Conservation (phyloP, 2,329 filamentous ascomycete genomes). For the Ascochyta pisi region DNA sequence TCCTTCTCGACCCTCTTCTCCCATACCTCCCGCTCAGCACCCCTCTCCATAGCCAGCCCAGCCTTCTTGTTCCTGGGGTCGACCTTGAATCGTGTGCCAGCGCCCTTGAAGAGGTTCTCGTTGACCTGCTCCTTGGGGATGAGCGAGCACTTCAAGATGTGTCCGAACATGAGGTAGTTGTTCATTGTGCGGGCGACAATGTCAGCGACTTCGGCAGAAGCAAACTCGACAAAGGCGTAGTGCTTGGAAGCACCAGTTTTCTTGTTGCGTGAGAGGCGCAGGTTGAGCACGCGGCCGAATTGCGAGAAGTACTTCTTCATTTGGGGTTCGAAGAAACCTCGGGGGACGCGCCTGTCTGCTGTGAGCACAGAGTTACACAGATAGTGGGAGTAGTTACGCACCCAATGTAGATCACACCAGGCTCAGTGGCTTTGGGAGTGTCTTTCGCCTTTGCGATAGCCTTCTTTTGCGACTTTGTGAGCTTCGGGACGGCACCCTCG, state of each 20-base stretch:
- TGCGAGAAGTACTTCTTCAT: conserved; percentile 94
- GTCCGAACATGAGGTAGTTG: conserved; percentile 94
- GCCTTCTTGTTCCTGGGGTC: conserved; percentile 89
- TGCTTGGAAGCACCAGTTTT: conserved; percentile 91
- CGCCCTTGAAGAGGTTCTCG: conserved; percentile 84
- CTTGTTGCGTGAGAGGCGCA: conserved; percentile 89
- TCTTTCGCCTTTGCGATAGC: conserved; percentile 60
- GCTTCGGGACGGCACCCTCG: conserved; percentile 43
- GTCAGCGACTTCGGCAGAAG: conserved; percentile 76
- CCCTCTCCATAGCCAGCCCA: conserved; percentile 74
- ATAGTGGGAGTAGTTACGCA: conserved; percentile 41
- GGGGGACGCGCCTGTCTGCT: conserved; percentile 73
- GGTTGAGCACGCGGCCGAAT: conserved; percentile 80
- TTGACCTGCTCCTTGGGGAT: conserved; percentile 80
- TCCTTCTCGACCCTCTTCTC: conserved; percentile 75
- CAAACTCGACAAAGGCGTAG: conserved; percentile 93
- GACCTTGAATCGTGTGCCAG: conserved; percentile 86
- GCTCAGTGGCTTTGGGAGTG: conserved; percentile 61
- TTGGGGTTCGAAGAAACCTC: conserved; percentile 96
- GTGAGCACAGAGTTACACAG: conserved; percentile 2
- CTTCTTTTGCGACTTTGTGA: conserved; percentile 43
- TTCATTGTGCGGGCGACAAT: conserved; percentile 97
- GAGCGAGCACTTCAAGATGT: conserved; percentile 86
- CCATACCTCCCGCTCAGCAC: conserved; percentile 79
- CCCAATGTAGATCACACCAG: conserved; percentile 88